Evolutionary conservation across 2,329 filamentous ascomycete genomes (phyloP), one percentile per base, ranked within the genome.

Genomic region (Seiridium cupressi): DNA sequence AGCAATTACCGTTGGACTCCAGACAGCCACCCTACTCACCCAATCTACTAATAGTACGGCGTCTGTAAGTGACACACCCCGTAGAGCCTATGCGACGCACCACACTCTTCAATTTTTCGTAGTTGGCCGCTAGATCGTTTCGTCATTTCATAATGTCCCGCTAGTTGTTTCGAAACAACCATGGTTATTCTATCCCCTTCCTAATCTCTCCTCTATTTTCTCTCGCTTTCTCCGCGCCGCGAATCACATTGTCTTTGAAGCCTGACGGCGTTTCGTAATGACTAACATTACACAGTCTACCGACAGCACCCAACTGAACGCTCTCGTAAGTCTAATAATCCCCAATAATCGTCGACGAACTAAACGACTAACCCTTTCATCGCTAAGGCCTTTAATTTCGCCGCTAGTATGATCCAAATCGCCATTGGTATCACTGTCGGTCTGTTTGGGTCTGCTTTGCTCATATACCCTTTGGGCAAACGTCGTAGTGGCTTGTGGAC

Each of bases 371-470:
- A 54, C 36, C n/a, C 1, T 3, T 2, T n/a, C 6, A 7, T 31
- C 35, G 3, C 26, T 10, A 10, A 55, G 40, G 62, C 65, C n/a
- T 84, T 86, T 61, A 81, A 79, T 5, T 81, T 87, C 4, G 72
- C 85, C 32, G 77, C 84, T 44, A 84, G 81, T 60, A 84, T 87
- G 57, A 81, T 88, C n/a, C 84, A 88, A 67, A 81, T 87, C 1
- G 82, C 84, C 4, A 85, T 87, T 58, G 84, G 84, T 36, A 84
- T 87, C 60, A 85, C 83, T n/a, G 84, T 87, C 2, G 85, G 85
- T 8, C 65, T 88, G 31, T 85, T 83, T 60, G 73, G 86, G 66
- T 84, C 83, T 57, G 82, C 82, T 4, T 67, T 85, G 51, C 76
- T 84, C 58, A 78, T 85, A 8, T 85, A 85, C 66, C 83, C 83